phyloP scores from a whole-genome alignment of 2,329 filamentous ascomycete genomes.

The Ploettnerulaceae sp. region DNA sequence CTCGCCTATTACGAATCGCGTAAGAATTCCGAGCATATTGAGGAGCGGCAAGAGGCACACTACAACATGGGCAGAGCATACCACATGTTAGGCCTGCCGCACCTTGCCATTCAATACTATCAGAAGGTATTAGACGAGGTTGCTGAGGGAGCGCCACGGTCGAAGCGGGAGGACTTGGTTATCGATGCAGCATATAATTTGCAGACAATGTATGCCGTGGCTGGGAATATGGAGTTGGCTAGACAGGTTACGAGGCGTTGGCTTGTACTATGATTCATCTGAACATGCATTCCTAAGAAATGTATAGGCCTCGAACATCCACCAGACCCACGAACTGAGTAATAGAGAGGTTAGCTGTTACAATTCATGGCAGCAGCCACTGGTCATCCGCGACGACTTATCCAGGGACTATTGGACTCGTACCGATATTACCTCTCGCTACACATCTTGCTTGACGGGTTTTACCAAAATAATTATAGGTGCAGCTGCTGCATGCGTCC shows the following conservation, averaged over 20 bases:
- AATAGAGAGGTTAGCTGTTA: too few species aligned
- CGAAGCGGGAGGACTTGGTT: slow-evolving; percentile 51
- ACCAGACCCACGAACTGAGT: too few species aligned
- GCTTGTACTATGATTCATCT: slow-evolving; percentile 36
- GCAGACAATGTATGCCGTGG: slow-evolving; percentile 60
- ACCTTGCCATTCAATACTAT: slow-evolving; percentile 72
- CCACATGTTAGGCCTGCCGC: slow-evolving; percentile 67
- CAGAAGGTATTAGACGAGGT: slow-evolving; percentile 42
- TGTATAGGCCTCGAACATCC: too few species aligned
- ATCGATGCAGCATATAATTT: slow-evolving; percentile 71
- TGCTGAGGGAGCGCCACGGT: slow-evolving; percentile 21
- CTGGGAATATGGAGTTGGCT: slow-evolving; percentile 58
- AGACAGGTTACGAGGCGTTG: slow-evolving; percentile 56
- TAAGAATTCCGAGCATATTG: slow-evolving; percentile 33
- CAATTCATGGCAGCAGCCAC: too few species aligned
- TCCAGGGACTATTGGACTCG: too few species aligned
- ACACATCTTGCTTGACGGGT: too few species aligned
- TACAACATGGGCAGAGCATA: slow-evolving; percentile 76
- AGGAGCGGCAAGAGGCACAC: slow-evolving; percentile 66
- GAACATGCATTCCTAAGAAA: too few species aligned
- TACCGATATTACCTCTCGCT: too few species aligned
- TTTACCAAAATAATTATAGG: too few species aligned
- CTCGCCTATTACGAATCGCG: slow-evolving; percentile 65
- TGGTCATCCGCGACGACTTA: too few species aligned
- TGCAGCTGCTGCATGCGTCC: too few species aligned